Evolutionary conservation across 2,329 filamentous ascomycete genomes (phyloP), one percentile per base, ranked within the genome.

Genomic region (Fusarium euwallaceae): DNA sequence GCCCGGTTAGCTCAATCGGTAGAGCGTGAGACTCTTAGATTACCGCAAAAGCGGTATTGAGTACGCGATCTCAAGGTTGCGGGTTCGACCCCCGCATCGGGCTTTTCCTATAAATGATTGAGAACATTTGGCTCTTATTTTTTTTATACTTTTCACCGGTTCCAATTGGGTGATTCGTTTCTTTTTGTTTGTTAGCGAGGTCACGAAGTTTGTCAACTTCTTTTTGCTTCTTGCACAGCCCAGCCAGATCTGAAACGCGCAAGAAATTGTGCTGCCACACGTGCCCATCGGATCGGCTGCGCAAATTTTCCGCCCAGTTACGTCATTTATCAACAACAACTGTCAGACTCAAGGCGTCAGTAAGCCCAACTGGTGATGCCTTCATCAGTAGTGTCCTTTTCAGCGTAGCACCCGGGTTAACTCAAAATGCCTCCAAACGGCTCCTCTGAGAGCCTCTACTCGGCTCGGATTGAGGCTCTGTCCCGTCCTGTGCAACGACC

Each of bases 21-120:
- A 92, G 89, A 92, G 89, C 88, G 89, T 90, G 87, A 90, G 90
- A 91, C 90, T 91, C 89, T 88, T 88, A 88, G 20, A 45, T 27
- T 27, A 27, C 27, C 27, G 2, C 27, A 27, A 27, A 45, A 45
- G 22, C 24, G 41, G 41, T 45, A 45, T 45, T n/a, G 43, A 79
- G 79, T 78, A 74, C 78, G 64, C 79, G 61, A 88, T 87, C 87
- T 88, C 85, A 87, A 88, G 86, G 86, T 84, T 88, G 86, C 84
- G 86, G 86, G 88, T 89, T 88, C 86, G 86, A 87, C 82, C 83
- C 82, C 83, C 83, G 81, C 82, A 81, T 83, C 79, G 81, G 82
- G 82, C 81, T 83, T 45, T 83, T 83, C 81, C 81, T 83, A 82
- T 45, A 45, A 45, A 4, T 72, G 45, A 51, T 51, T 51, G 45